Evolutionary conservation across 768 basidiomycete species (phyloP).

Genomic region (Serpula lacrymans): DNA sequence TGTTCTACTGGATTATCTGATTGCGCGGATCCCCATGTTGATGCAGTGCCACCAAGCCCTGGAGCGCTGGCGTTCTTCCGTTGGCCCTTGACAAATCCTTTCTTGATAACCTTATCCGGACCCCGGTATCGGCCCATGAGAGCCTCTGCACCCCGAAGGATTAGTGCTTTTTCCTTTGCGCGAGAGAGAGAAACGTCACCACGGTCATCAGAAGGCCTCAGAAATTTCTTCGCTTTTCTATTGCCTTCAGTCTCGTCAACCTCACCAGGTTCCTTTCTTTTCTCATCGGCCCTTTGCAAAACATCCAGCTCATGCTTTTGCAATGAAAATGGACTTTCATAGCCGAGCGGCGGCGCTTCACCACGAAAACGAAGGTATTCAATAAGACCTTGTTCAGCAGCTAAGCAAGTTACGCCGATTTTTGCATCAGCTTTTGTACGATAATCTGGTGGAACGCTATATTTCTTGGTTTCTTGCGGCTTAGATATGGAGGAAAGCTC

Average conservation of each 20-base stretch:
- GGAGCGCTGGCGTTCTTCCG: slow-evolving; percentile 16
- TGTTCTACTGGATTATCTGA: slow-evolving; percentile 10
- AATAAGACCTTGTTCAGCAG: slow-evolving; percentile 52
- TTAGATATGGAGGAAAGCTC: slow-evolving; percentile 31
- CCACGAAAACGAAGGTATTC: slow-evolving; percentile 61
- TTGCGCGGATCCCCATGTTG: slow-evolving; percentile 9
- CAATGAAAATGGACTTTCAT: slow-evolving; percentile 34
- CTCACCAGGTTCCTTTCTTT: slow-evolving; percentile 34
- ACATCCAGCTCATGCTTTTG: slow-evolving; percentile 21
- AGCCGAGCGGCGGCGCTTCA: slow-evolving; percentile 36
- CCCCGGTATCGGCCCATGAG: background rate
- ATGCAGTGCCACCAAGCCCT: slow-evolving; percentile 16
- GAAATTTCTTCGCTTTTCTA: slow-evolving; percentile 24
- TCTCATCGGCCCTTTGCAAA: slow-evolving; percentile 16
- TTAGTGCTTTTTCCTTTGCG: slow-evolving; percentile 8
- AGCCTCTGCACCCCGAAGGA: too few relatives aligned
- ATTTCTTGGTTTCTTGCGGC: slow-evolving; percentile 38
- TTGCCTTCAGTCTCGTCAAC: slow-evolving; percentile 12
- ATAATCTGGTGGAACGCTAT: slow-evolving; percentile 47
- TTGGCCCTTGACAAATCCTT: slow-evolving; percentile 5
- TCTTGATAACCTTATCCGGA: background rate
- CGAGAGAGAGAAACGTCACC: slow-evolving; percentile 11
- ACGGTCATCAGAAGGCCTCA: slow-evolving; percentile 25
- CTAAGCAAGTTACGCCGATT: slow-evolving; percentile 49
- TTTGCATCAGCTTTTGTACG: slow-evolving; percentile 60